These are phyloP conservation scores for Epithemia pelagica DNA, from an alignment of 108 stramenopile species.

Conservation along the genomic window DNA sequence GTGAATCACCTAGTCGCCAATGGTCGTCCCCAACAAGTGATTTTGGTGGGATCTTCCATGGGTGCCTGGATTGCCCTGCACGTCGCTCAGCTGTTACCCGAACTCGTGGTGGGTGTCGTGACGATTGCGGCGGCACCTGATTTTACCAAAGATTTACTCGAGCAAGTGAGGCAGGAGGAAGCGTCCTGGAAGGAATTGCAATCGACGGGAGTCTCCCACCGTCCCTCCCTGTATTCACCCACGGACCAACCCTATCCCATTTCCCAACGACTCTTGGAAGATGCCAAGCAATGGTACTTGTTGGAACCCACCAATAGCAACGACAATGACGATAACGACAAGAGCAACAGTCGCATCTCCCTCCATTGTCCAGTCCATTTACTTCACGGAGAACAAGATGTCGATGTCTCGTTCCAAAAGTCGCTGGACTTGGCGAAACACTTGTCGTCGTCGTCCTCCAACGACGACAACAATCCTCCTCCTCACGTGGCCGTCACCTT, in stretches of 20 bases:
- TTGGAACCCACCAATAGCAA: neutral
- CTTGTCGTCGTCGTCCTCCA: neutral
- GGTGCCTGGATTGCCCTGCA: slow-evolving; percentile 34
- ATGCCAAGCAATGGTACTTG: slow-evolving; percentile 16
- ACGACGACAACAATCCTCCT: slow-evolving; percentile 3
- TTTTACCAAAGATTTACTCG: slow-evolving; percentile 16
- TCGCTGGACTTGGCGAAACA: slow-evolving; percentile 3
- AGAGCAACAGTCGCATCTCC: neutral
- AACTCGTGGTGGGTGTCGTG: slow-evolving; percentile 20
- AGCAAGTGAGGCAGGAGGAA: neutral
- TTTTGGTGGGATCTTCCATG: slow-evolving; percentile 37
- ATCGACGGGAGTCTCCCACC: neutral
- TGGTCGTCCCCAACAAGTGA: neutral
- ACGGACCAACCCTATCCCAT: slow-evolving; percentile 13
- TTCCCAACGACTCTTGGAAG: slow-evolving; percentile 17
- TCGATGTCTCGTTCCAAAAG: slow-evolving; percentile 20
- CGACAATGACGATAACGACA: neutral
- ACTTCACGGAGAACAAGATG: slow-evolving; percentile 31
- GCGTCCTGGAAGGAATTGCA: slow-evolving; percentile 7
- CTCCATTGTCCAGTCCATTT: slow-evolving; percentile 22
- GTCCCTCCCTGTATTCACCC: slow-evolving; percentile 20
- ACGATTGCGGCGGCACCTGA: slow-evolving; percentile 37
- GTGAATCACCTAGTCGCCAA: neutral
- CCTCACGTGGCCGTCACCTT: slow-evolving; percentile 7
- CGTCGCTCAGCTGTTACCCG: slow-evolving; percentile 10